These are phyloP conservation scores for Mucor racemosus DNA, from an alignment of 371 early-diverging fungal species.

Conservation along the genomic window DNA sequence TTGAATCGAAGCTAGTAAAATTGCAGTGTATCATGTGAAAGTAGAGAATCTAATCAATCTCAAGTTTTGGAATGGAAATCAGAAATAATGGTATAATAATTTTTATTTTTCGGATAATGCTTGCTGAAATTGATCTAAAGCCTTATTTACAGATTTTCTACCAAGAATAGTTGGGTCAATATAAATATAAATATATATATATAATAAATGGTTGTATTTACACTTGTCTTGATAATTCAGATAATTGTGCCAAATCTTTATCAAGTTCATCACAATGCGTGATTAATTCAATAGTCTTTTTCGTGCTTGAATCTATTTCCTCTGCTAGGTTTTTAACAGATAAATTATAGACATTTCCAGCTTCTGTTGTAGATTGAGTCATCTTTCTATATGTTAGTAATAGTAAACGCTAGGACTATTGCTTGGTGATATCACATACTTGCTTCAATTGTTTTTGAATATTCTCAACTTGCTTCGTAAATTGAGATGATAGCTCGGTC, in stretches of 20 bases:
- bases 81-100: too few species aligned
- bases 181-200: not conserved
- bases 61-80: too few species aligned
- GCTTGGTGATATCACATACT: slow-evolving; percentile 2
- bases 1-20: too few species aligned
- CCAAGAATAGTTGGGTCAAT: not conserved
- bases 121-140: slow-evolving; percentile 23
- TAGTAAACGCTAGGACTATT: not conserved
- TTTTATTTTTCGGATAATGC: slow-evolving; percentile 11
- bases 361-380: slow-evolving; percentile 26
- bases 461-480: slow-evolving; percentile 15
- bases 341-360: slow-evolving; percentile 16
- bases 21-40: too few species aligned
- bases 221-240: slow-evolving; percentile 29
- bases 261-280: slow-evolving; percentile 39
- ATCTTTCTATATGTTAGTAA: slow-evolving; percentile 15
- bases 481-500: slow-evolving; percentile 13
- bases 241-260: slow-evolving; percentile 31
- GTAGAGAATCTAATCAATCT: too few species aligned
- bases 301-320: slow-evolving; percentile 25
- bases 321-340: slow-evolving; percentile 13
- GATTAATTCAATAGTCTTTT: slow-evolving; percentile 25
- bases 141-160: slow-evolving; percentile 30
- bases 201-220: not conserved
- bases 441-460: slow-evolving; percentile 27